phyloP scores from a whole-genome alignment of 345 rosid genomes.

The Abelmoschus esculentus region DNA sequence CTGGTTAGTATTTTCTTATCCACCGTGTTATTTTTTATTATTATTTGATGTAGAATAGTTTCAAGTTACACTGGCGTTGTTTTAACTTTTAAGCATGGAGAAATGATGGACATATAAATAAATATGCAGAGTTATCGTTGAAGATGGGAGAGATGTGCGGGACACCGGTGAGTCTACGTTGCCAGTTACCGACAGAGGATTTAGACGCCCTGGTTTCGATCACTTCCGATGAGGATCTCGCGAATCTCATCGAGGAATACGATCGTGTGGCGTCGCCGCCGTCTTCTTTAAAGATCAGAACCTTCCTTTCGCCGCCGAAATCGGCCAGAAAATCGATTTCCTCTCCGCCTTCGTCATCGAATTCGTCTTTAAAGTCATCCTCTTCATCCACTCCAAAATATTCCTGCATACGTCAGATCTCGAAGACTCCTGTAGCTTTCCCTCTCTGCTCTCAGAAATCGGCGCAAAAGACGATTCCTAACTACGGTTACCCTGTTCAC shows the following conservation, averaged over 20 bases:
- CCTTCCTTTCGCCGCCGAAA: conserved; percentile 55
- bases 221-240: conserved; percentile 78
- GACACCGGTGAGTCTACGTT: conserved; percentile 45
- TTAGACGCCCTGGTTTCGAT: conserved; percentile 77
- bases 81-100: background rate
- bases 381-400: conserved; percentile 37
- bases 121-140: conserved; percentile 51
- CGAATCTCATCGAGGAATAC: conserved; percentile 83
- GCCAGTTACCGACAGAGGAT: conserved; percentile 82
- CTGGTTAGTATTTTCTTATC: conserved; percentile 37
- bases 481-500: conserved; percentile 28
- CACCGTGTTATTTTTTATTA: conserved; percentile 7
- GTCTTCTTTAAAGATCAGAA: conserved; percentile 62
- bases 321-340: conserved; percentile 24
- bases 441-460: conserved; percentile 26
- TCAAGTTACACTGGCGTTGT: background rate
- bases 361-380: conserved; percentile 39
- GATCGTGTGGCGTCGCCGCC: conserved; percentile 40
- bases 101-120: conserved; percentile 12
- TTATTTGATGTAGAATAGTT: background rate
- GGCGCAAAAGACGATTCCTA: conserved; percentile 24
- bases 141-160: conserved; percentile 75
- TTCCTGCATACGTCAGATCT: conserved; percentile 20
- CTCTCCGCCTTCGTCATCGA: conserved; percentile 28
- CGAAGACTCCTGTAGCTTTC: conserved; percentile 1